Evolutionary conservation across 1,284 basidiomycete genomes (phyloP), one percentile per base, ranked within the genome.

Genomic region (Peniophora sp.): DNA sequence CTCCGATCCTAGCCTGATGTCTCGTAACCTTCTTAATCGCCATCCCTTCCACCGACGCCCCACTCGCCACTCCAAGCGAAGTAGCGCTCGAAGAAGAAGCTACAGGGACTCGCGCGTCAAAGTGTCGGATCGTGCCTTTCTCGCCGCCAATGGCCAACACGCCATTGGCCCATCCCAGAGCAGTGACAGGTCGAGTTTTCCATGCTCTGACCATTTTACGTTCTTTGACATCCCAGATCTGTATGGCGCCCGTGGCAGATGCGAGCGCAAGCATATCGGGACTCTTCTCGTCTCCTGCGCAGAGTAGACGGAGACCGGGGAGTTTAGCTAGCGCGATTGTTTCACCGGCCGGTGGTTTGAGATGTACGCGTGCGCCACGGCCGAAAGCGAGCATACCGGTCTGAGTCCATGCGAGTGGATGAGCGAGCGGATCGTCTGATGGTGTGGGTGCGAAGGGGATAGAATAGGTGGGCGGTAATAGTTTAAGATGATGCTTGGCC

Each of bases 81-180:
- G 6, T 32, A 5, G 27, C 5, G 6, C 5, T 6, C 27, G 27
- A 32, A 32, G 27, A 32, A 6, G 27, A 32, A 32, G 27, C 27
- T 5, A 32, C 27, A 32, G 27, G 39, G 16, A 75, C 65, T 12
- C 78, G 65, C 16, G 72, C 78, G 56, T 82, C 78, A 57, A 73
- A 81, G 55, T 78, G 73, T 20, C 73, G 65, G 32, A 82, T 74
- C 10, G 69, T 65, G 11, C 79, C 79, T 50, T 75, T 73, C 45
- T 63, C 56, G 2, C 71, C 69, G 2, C 77, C 78, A 14, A 79
- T 65, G 3, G 73, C 73, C 14, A 82, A 66, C 1, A 74, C 60
- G 12, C 67, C 62, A 2, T 70, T 71, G 53, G 72, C 74, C 71
- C 75, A 81, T 20, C 66, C 63, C 67, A 81, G 69, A 12, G 72